Base-by-base conservation (phyloP, 805 yeast species). In the Candida mattraensis region DNA sequence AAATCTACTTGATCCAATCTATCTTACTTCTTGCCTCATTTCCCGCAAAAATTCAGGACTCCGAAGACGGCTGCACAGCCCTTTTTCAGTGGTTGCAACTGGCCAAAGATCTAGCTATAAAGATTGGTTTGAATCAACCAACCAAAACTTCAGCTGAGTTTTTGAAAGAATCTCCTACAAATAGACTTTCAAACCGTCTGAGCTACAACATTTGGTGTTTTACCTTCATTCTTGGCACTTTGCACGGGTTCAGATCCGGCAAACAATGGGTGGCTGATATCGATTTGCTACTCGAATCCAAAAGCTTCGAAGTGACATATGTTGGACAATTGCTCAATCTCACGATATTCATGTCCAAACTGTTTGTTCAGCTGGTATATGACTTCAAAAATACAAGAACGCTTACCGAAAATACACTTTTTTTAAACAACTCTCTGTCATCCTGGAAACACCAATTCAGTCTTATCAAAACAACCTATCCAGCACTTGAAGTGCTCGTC, bases 141-240 rank as follows among this genome's bases (percentile, higher is more conserved):
- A 29, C 36, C 8, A 19, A 35, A 21, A 46, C 42, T 25, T 28
- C 39, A 7, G 38, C 35, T 36, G 52, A 51, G 36, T 37, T 46
- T 26, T 47, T 50, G 16, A 28, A 49, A 16, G 39, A 50, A 19
- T 26, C 44, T 3, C 45, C 44, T 15, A 28, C 37, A 31, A 31
- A 36, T 9, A 36, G 41, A 16, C 31, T 46, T 5, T 33, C 39
- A 5, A 42, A 48, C 13, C 19, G 36, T n/a, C 39, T 32, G 20
- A 30, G 54, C 14, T 46, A 47, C 24, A 53, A 52, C 34, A 48
- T 53, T 9, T 54, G 61, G 61, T 40, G 55, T 30, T 33, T 42
- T n/a, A 29, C 59, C 3, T 58, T 40, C 28, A 51, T 57, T 19
- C 32, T 54, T 17, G 61, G 61, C 11, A 51, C 48, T 21, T 27